A percentile compares a stretch with the other conserved stretches of the same genome.
These are phyloP conservation scores for Daldinia sp. DNA, from an alignment of 2,329 filamentous ascomycete genomes.

Conservation along the genomic window DNA sequence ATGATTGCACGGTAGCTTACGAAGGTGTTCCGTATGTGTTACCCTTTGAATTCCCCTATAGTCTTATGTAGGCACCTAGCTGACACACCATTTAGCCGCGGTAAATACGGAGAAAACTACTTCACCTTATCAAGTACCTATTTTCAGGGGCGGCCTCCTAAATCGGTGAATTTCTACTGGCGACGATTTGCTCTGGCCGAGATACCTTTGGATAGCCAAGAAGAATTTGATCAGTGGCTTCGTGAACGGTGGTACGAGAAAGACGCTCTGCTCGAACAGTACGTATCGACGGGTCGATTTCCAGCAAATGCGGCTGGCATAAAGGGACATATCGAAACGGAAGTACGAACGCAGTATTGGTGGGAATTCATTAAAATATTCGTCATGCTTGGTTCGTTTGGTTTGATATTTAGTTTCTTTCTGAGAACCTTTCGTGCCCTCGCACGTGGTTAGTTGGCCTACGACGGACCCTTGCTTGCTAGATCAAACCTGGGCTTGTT, in stretches of 20 bases:
- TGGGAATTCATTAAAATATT: slow-evolving; percentile 70
- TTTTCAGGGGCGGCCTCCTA: slow-evolving; percentile 87
- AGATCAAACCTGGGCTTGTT: neutral
- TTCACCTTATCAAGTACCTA: slow-evolving; percentile 91
- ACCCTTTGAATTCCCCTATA: neutral
- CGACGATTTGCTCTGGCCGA: slow-evolving; percentile 82
- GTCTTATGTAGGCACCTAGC: neutral
- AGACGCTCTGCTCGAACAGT: slow-evolving; percentile 87
- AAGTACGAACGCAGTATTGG: slow-evolving; percentile 65
- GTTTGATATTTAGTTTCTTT: slow-evolving; percentile 56
- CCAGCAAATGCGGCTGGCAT: slow-evolving; percentile 72
- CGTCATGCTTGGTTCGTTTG: slow-evolving; percentile 60
- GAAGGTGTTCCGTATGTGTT: slow-evolving; percentile 87
- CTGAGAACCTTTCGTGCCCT: slow-evolving; percentile 42
- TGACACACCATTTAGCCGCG: slow-evolving; percentile 65
- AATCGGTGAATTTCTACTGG: slow-evolving; percentile 98
- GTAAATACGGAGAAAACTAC: slow-evolving; percentile 88
- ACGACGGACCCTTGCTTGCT: neutral
- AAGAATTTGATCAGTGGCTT: slow-evolving; percentile 87
- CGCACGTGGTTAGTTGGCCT: slow-evolving; percentile 21
- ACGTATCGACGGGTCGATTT: slow-evolving; percentile 81
- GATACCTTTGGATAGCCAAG: slow-evolving; percentile 81
- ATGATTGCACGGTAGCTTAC: slow-evolving; percentile 95
- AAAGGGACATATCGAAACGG: slow-evolving; percentile 67
- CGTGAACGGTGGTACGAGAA: slow-evolving; percentile 91